Percentiles rank a stretch among this genome's conserved stretches.
Conservation (phyloP, 2,329 filamentous ascomycete genomes). For the Bipolaris cookei region DNA sequence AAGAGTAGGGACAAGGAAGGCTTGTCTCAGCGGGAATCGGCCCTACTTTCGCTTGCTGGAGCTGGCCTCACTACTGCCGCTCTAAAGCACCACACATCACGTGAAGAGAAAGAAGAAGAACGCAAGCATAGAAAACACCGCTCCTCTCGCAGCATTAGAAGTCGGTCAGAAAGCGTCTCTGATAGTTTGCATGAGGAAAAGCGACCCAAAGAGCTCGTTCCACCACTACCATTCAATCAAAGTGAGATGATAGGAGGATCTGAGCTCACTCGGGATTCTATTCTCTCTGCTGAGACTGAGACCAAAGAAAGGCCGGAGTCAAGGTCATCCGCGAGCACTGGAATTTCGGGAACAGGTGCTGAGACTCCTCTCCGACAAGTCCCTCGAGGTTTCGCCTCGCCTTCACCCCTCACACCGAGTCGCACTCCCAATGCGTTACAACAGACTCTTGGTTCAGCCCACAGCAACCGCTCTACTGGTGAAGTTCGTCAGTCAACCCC, state of each 20-base stretch:
- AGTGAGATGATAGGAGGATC: slow-evolving; percentile 81
- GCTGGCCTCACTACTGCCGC: slow-evolving; percentile 67
- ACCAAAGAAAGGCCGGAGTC: slow-evolving; percentile 58
- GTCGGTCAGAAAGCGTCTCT: slow-evolving; percentile 58
- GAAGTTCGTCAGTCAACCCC: slow-evolving; percentile 56
- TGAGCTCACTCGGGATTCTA: slow-evolving; percentile 85
- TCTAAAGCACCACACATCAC: slow-evolving; percentile 69
- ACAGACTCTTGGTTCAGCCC: slow-evolving; percentile 68
- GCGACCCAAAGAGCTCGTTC: slow-evolving; percentile 61
- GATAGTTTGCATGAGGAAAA: slow-evolving; percentile 61
- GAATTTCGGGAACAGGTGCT: slow-evolving; percentile 47
- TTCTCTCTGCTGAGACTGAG: slow-evolving; percentile 81
- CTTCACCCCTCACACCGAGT: slow-evolving; percentile 67
- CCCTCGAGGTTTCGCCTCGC: slow-evolving; percentile 65
- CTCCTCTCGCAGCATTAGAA: slow-evolving; percentile 59
- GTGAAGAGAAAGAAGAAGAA: slow-evolving; percentile 56
- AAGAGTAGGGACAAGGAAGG: slow-evolving; percentile 59
- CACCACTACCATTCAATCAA: slow-evolving; percentile 81
- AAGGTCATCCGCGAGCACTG: slow-evolving; percentile 64
- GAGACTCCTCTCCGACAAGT: slow-evolving; percentile 67
- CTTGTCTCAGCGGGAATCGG: slow-evolving; percentile 58
- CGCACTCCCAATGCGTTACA: slow-evolving; percentile 64
- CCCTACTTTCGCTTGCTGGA: slow-evolving; percentile 60
- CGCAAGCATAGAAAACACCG: slow-evolving; percentile 53
- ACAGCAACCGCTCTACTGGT: slow-evolving; percentile 63